phyloP scores from a whole-genome alignment of 2,329 filamentous ascomycete species.

The Escovopsis sp. region DNA sequence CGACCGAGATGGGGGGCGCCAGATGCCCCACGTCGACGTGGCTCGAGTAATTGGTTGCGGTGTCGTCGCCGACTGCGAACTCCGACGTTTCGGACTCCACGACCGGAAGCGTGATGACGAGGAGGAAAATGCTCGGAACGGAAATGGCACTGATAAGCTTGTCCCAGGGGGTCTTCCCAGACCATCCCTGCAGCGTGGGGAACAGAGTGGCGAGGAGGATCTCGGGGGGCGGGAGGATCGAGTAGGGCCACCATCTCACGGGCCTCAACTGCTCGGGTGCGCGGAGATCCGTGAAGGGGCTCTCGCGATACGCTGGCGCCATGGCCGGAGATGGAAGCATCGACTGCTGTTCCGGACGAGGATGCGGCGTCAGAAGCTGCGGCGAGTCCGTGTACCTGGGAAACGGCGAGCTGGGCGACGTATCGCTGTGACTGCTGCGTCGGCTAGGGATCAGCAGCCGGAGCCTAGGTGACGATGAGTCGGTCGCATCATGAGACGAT shows the following conservation, averaged over 20 bases:
- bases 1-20: constrained; percentile 21
- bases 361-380: constrained; percentile 26
- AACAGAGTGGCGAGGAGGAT: constrained; percentile 63
- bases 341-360: constrained; percentile 32
- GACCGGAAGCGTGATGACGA: constrained; percentile 83
- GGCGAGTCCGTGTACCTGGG: constrained; percentile 51
- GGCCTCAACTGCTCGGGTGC: constrained; percentile 25
- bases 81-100: constrained; percentile 57
- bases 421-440: constrained; percentile 26
- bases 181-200: constrained; percentile 74
- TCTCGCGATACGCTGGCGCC: constrained; percentile 25
- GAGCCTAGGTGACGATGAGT: constrained; percentile 14
- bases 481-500: neutral
- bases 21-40: constrained; percentile 15
- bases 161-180: constrained; percentile 69
- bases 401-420: constrained; percentile 47
- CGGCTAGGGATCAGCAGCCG: constrained; percentile 34
- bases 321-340: constrained; percentile 31
- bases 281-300: constrained; percentile 31
- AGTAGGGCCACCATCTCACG: constrained; percentile 71
- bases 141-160: constrained; percentile 69
- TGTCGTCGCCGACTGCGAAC: constrained; percentile 13
- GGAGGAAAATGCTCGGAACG: constrained; percentile 76
- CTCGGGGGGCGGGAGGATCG: constrained; percentile 55
- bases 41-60: constrained; percentile 15